A percentile compares a stretch with the other conserved stretches of the same genome.
These are phyloP conservation scores for Penicillium crustosum DNA, from an alignment of 2,329 filamentous ascomycete genomes.

Conservation along the genomic window DNA sequence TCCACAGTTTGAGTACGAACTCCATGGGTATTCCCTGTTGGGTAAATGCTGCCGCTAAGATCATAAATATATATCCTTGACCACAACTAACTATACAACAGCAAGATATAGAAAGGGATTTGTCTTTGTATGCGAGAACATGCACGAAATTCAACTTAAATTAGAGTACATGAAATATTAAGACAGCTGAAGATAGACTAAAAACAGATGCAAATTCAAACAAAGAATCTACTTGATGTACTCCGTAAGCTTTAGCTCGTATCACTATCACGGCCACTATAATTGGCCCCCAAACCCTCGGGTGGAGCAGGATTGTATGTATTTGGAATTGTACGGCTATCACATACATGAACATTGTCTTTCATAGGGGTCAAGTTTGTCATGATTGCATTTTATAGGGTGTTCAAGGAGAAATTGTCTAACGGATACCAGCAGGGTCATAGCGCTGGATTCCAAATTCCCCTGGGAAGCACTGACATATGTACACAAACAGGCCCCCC, in stretches of 20 bases:
- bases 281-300: neutral
- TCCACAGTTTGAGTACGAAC: neutral
- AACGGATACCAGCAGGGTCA: slow-evolving; percentile 1
- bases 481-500: slow-evolving; percentile 2
- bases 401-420: neutral
- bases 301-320: neutral
- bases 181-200: neutral
- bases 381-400: neutral
- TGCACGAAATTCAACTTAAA: neutral
- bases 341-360: neutral
- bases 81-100: neutral
- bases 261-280: neutral
- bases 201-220: too few species aligned
- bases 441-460: slow-evolving; percentile 8
- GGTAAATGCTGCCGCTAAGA: neutral
- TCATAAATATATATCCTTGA: neutral
- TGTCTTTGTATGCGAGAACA: neutral
- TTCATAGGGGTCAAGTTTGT: neutral
- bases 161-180: neutral
- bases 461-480: neutral
- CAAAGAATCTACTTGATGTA: neutral
- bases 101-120: neutral
- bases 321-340: slow-evolving; percentile 8
- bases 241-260: neutral
- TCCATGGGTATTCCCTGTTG: neutral